phyloP scores from a whole-genome alignment of 805 yeast species.

The Cyberlindnera nakhonratchasimensis region DNA sequence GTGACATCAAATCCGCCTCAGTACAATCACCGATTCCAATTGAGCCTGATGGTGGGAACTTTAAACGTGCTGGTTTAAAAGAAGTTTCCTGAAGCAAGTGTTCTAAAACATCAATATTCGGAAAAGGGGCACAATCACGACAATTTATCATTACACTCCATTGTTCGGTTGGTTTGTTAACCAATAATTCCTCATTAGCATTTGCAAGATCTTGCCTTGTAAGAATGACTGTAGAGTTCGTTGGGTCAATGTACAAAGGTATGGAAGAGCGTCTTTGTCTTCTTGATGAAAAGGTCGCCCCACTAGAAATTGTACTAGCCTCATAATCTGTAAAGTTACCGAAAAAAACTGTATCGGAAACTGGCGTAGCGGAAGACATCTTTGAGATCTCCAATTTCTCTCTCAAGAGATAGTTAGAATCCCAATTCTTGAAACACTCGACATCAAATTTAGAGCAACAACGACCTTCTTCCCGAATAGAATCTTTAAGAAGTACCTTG shows the following conservation, averaged over 20 bases:
- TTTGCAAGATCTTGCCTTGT: slow-evolving; percentile 30
- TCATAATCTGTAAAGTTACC: slow-evolving; percentile 81
- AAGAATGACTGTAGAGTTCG: slow-evolving; percentile 46
- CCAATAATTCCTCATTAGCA: slow-evolving; percentile 28
- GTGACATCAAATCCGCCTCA: slow-evolving; percentile 56
- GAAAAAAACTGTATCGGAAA: slow-evolving; percentile 60
- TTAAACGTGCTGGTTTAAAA: slow-evolving; percentile 34
- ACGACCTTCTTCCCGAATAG: slow-evolving; percentile 19
- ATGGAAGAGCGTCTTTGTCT: slow-evolving; percentile 9
- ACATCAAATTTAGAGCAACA: slow-evolving; percentile 37
- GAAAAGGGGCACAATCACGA: slow-evolving; percentile 55
- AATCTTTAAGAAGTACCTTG: slow-evolving; percentile 19
- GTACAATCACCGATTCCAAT: slow-evolving; percentile 70
- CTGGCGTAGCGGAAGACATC: slow-evolving; percentile 75
- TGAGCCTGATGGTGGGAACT: slow-evolving; percentile 84
- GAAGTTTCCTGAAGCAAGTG: slow-evolving; percentile 19
- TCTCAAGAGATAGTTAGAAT: slow-evolving; percentile 59
- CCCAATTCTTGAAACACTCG: slow-evolving; percentile 55
- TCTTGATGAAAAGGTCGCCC: neutral
- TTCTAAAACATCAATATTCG: slow-evolving; percentile 39
- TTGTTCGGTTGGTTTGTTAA: slow-evolving; percentile 48
- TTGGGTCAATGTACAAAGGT: slow-evolving; percentile 48
- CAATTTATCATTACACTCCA: slow-evolving; percentile 59
- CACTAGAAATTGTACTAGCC: slow-evolving; percentile 11
- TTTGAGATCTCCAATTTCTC: slow-evolving; percentile 81